Evolutionary conservation across 2,329 filamentous ascomycete species (phyloP).

Genomic region (Scytalidium lignicola): DNA sequence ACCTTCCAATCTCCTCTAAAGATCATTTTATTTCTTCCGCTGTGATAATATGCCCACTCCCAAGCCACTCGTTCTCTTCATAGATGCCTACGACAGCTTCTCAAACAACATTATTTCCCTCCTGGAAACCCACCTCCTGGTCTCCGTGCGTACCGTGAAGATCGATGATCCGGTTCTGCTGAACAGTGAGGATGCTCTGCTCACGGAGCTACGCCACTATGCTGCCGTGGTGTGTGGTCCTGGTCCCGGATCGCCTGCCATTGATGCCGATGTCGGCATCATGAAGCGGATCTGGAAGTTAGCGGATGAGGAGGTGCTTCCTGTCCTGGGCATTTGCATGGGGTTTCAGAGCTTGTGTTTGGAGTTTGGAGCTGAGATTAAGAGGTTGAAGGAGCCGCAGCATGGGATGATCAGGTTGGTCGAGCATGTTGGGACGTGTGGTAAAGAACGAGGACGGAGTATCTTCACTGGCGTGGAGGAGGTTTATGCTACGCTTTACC

Average conservation of each 20-base stretch:
- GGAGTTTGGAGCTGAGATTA: constrained; percentile 51
- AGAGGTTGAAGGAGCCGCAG: constrained; percentile 45
- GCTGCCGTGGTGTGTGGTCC: constrained; percentile 87
- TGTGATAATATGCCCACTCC: constrained; percentile 22
- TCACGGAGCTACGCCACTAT: constrained; percentile 53
- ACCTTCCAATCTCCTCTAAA: background rate
- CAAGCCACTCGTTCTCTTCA: constrained; percentile 62
- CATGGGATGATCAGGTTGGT: constrained; percentile 61
- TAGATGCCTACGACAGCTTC: constrained; percentile 97
- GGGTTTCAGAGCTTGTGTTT: constrained; percentile 64
- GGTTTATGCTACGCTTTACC: constrained; percentile 33
- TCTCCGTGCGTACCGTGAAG: constrained; percentile 63
- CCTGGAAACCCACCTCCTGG: constrained; percentile 63
- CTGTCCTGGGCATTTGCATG: constrained; percentile 73
- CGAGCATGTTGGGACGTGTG: constrained; percentile 35
- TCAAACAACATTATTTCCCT: constrained; percentile 90
- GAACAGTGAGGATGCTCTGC: constrained; percentile 37
- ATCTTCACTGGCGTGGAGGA: constrained; percentile 25
- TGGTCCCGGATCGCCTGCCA: constrained; percentile 76
- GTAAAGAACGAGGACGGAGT: constrained; percentile 3
- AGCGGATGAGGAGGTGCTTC: constrained; percentile 53
- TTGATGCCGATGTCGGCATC: constrained; percentile 72
- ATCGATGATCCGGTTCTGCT: constrained; percentile 58
- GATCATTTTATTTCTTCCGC: background rate
- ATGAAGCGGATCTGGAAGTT: constrained; percentile 73